Evolutionary conservation across 2,329 filamentous ascomycete genomes (phyloP), one percentile per base, ranked within the genome.

Genomic region (Diaporthe caulivora): DNA sequence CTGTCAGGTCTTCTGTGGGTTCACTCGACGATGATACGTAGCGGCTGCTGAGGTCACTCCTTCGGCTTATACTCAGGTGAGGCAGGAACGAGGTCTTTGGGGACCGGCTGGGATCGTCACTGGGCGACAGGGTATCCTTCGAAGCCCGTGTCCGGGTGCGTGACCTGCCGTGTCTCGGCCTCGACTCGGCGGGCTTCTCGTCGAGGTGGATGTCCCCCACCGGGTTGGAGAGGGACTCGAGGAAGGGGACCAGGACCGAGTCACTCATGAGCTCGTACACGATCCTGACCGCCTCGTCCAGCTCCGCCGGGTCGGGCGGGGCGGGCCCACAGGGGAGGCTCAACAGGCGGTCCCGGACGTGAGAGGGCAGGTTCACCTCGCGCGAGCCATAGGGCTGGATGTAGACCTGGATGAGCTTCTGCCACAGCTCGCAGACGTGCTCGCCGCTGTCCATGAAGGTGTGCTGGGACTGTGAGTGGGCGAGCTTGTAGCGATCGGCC

Each of bases 221-320:
- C 68, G 78, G 77, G 1, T 84, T 80, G 7, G 84, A 79, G n/a
- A 89, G 83, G 0, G 88, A 89, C 76, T 98, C 96, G 70, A 98
- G 88, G 80, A 98, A 99, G 0, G 96, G 95, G 0, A 98, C 92
- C 68, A 98, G 87, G 0, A 98, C 94, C 4, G 95, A 98, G 81
- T 98, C 97, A 79, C 98, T 97, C 95, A 99, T 98, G 72, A 99
- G 87, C 78, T 98, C 97, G 82, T 96, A 95, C 53, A 98, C 94
- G 75, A 98, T 97, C 75, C 90, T 89, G 31, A 97, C 93, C 26
- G 97, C 95, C 67, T 94, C 90, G 74, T 97, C 93, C 21, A 99
- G 87, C 71, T 92, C 90, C 53, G 92, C 90, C 1, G 97, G 95
- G 73, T 91, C 85, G 7, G 92, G 93, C 9, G 96, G 95, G 0